Evolutionary conservation across 1,139 yeast species (phyloP).

Genomic region (Meyerozyma smithsonii): DNA sequence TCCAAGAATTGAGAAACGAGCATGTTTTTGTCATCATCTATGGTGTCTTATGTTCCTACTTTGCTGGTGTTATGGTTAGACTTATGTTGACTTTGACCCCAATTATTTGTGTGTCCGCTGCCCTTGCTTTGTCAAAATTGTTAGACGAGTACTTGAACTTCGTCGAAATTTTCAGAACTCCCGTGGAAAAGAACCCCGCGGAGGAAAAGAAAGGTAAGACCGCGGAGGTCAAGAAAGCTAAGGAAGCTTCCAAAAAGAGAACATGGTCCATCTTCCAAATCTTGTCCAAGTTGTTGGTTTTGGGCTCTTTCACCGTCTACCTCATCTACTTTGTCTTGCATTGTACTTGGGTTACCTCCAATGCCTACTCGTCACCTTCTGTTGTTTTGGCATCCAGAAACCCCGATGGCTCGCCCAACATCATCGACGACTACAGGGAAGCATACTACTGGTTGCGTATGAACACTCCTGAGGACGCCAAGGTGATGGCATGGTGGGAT

Average conservation of each 20-base stretch:
- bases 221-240: slow-evolving; percentile 6
- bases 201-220: slow-evolving; percentile 3
- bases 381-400: slow-evolving; percentile 84
- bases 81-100: slow-evolving; percentile 97
- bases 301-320: slow-evolving; percentile 70
- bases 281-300: slow-evolving; percentile 57
- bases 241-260: slow-evolving; percentile 12
- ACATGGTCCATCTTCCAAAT: slow-evolving; percentile 30
- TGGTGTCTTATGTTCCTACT: slow-evolving; percentile 87
- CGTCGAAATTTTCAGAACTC: slow-evolving; percentile 34
- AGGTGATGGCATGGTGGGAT: slow-evolving; percentile 99
- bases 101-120: slow-evolving; percentile 84
- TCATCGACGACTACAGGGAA: slow-evolving; percentile 97
- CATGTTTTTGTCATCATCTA: slow-evolving; percentile 90
- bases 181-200: neutral
- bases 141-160: slow-evolving; percentile 80
- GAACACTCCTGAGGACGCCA: slow-evolving; percentile 96
- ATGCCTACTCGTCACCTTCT: slow-evolving; percentile 96
- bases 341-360: slow-evolving; percentile 96
- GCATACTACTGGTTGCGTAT: slow-evolving; percentile 98
- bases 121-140: slow-evolving; percentile 78
- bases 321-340: slow-evolving; percentile 82
- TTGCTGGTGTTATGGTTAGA: slow-evolving; percentile 99
- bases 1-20: slow-evolving; percentile 87
- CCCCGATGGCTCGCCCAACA: slow-evolving; percentile 79